A percentile compares a stretch with the other conserved stretches of the same genome.
Evolutionary conservation across 768 basidiomycete genomes (phyloP).

Genomic region (Kwoniella sp.): DNA sequence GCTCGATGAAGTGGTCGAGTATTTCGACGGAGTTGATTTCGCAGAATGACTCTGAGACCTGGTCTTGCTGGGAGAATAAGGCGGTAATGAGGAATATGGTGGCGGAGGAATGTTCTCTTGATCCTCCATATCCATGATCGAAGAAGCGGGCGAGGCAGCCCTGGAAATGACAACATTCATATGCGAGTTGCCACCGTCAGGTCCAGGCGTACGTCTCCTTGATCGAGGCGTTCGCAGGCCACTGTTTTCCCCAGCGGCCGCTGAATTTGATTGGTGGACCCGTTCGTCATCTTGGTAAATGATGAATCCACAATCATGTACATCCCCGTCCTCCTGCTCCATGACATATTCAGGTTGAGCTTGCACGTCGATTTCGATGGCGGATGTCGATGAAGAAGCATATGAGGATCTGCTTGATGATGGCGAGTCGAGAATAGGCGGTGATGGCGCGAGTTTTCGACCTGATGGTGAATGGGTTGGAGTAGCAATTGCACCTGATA

Average conservation of each 20-base stretch:
- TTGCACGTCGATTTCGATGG: constrained; percentile 7
- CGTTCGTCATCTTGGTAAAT: constrained; percentile 1
- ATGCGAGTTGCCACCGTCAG: background rate
- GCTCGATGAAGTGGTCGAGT: background rate
- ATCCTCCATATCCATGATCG: constrained; percentile 22
- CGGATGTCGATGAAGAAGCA: constrained; percentile 4
- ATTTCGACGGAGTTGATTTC: constrained; percentile 15
- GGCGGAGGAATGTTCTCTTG: constrained; percentile 43
- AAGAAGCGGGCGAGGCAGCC: background rate
- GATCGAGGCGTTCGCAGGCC: constrained; percentile 9
- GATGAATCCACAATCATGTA: constrained; percentile 23
- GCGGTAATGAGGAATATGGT: constrained; percentile 1
- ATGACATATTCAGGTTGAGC: constrained; percentile 1
- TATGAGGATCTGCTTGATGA: background rate
- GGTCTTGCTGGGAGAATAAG: constrained; percentile 9
- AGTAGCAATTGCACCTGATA: constrained; percentile 24
- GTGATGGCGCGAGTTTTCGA: constrained; percentile 18
- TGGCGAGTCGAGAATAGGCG: constrained; percentile 20
- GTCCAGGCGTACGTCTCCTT: background rate
- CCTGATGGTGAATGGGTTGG: constrained; percentile 15
- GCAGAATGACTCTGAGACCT: background rate
- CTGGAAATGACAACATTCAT: background rate
- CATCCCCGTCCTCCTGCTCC: constrained; percentile 8
- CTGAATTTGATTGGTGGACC: background rate
- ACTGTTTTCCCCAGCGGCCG: background rate